Conservation (phyloP, 164 flowering plant species). For the Vitis amurensis region DNA sequence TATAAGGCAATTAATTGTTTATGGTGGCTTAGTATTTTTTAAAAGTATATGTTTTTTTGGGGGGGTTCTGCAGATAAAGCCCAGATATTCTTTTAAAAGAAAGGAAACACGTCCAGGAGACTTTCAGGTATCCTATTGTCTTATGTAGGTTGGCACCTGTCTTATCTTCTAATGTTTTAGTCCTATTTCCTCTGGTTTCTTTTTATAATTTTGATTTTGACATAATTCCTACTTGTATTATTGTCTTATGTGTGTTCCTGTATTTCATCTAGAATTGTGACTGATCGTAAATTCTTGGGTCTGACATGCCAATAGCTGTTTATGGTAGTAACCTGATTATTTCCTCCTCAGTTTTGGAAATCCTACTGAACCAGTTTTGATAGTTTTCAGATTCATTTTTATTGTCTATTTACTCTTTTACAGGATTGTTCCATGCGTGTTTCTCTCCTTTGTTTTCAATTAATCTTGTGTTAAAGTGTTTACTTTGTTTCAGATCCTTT, state of each 20-base stretch:
- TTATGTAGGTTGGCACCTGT: background rate
- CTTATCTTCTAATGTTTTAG: background rate
- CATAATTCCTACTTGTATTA: background rate
- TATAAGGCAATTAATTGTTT: constrained; percentile 2
- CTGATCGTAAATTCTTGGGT: too few relatives aligned
- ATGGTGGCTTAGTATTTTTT: constrained; percentile 8
- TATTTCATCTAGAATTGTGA: too few relatives aligned
- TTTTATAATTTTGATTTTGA: background rate
- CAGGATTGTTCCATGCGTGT: too few relatives aligned
- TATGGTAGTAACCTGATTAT: too few relatives aligned
- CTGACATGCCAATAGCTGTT: too few relatives aligned
- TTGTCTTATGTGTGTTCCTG: too few relatives aligned
- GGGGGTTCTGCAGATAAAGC: constrained; percentile 63
- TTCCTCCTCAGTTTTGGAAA: too few relatives aligned
- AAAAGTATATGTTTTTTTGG: constrained; percentile 7
- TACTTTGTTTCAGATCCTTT: too few relatives aligned
- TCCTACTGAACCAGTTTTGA: background rate
- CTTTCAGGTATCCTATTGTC: constrained; percentile 63
- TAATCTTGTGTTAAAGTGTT: too few relatives aligned
- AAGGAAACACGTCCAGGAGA: constrained; percentile 89
- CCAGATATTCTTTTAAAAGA: constrained; percentile 88
- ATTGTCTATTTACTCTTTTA: background rate
- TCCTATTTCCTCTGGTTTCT: background rate
- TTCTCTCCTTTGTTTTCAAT: too few relatives aligned
- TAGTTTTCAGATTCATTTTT: background rate